A percentile compares a stretch with the other conserved stretches of the same genome.
Evolutionary conservation across 352 stramenopile genomes (phyloP).

Genomic region (Phytophthora uliginosa): DNA sequence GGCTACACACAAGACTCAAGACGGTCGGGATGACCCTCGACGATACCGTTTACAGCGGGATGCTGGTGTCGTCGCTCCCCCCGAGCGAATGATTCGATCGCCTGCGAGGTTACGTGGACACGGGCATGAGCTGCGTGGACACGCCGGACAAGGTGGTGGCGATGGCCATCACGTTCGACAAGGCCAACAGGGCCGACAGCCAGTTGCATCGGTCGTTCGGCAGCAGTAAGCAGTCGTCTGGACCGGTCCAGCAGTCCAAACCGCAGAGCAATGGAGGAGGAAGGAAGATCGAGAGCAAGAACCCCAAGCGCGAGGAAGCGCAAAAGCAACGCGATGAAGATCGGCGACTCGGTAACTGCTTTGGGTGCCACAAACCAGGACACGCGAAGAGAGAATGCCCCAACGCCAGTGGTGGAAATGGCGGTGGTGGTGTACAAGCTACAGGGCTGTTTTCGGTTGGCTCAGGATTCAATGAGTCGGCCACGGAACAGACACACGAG

Average conservation of each 20-base stretch:
- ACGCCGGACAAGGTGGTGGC: constrained; percentile 21
- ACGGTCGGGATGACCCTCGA: constrained; percentile 16
- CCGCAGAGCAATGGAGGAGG: neutral
- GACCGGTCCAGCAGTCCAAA: neutral
- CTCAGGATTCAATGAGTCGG: no score
- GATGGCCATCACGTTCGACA: constrained; percentile 24
- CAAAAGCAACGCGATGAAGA: constrained; percentile 9
- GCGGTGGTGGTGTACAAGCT: neutral
- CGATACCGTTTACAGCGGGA: constrained; percentile 2
- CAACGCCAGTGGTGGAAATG: neutral
- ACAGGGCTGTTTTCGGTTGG: neutral
- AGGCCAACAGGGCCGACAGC: constrained; percentile 7
- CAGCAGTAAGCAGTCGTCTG: neutral
- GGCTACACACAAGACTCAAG: constrained; percentile 3
- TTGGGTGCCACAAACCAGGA: constrained; percentile 10
- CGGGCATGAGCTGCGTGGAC: constrained; percentile 6
- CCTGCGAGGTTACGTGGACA: constrained; percentile 8
- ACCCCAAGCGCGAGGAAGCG: neutral
- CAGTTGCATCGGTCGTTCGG: constrained; percentile 6
- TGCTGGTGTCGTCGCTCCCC: constrained; percentile 9
- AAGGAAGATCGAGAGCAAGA: neutral
- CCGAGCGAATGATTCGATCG: constrained; percentile 15
- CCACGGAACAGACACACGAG: no score
- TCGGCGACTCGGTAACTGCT: constrained; percentile 2
- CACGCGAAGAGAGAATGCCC: constrained; percentile 8